Conservation (phyloP, 306 rosid species). For the Gillenia trifoliata region DNA sequence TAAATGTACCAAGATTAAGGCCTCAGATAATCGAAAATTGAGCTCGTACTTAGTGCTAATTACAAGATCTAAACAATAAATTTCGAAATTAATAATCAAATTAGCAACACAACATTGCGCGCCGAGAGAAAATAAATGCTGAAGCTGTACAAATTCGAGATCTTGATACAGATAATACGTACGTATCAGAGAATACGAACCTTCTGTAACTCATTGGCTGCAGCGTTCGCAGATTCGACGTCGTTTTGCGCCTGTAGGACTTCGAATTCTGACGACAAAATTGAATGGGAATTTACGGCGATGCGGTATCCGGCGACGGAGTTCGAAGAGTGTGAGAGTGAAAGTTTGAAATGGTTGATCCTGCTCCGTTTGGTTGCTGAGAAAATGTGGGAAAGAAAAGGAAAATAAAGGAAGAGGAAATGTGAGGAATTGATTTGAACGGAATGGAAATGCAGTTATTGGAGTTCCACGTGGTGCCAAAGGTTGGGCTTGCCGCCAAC, state of each 20-base stretch:
- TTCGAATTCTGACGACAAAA: background rate
- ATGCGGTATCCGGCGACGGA: slow-evolving; percentile 13
- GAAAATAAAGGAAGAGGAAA: background rate
- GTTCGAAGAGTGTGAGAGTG: background rate
- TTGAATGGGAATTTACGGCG: background rate
- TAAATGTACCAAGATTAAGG: background rate
- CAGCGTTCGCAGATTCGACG: slow-evolving; percentile 13
- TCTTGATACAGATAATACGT: background rate
- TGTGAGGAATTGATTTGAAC: background rate
- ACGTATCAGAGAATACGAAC: slow-evolving; percentile 26
- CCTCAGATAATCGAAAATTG: background rate
- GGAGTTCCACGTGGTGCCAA: background rate
- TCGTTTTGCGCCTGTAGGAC: background rate
- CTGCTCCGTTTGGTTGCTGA: slow-evolving; percentile 18
- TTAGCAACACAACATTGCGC: background rate
- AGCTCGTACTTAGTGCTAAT: background rate
- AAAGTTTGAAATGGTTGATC: background rate
- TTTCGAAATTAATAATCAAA: background rate
- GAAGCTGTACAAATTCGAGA: background rate
- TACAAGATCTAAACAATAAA: background rate
- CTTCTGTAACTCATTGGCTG: slow-evolving; percentile 77
- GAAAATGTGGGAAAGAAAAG: slow-evolving; percentile 27
- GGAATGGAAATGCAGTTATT: background rate
- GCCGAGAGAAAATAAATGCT: background rate
- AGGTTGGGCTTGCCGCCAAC: background rate